phyloP scores from a whole-genome alignment of 768 basidiomycete genomes.

The Leccinum aurantiacum region DNA sequence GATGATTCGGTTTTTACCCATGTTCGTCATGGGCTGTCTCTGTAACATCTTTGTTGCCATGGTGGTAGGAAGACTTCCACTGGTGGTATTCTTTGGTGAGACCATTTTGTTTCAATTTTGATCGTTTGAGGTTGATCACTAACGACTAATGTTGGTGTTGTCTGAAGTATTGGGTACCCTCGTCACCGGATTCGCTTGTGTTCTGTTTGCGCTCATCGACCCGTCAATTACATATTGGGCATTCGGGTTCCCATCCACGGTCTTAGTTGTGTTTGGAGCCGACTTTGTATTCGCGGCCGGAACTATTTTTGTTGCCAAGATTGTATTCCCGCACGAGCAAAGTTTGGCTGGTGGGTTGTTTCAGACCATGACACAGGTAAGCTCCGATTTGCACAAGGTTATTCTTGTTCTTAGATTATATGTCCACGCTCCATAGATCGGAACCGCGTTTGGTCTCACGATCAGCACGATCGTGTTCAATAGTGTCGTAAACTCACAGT shows the following conservation, averaged over 20 bases:
- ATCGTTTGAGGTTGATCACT: background rate
- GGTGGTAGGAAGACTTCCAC: constrained; percentile 52
- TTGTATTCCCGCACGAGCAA: constrained; percentile 67
- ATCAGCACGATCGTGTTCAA: constrained; percentile 73
- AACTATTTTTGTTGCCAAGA: constrained; percentile 71
- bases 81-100: constrained; percentile 59
- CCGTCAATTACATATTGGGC: constrained; percentile 67
- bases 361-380: constrained; percentile 74
- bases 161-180: constrained; percentile 51
- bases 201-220: constrained; percentile 69
- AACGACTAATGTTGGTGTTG: background rate
- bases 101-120: background rate
- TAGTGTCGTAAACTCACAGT: constrained; percentile 39
- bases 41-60: constrained; percentile 68
- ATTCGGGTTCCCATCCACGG: constrained; percentile 67
- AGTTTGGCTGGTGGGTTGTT: constrained; percentile 74
- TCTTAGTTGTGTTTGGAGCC: constrained; percentile 67
- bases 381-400: constrained; percentile 7
- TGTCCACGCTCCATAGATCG: constrained; percentile 43
- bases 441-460: constrained; percentile 68
- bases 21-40: constrained; percentile 61
- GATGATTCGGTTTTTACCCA: constrained; percentile 68
- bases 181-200: constrained; percentile 54
- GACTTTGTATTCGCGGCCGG: constrained; percentile 77
- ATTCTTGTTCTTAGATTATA: background rate